Percentiles rank a stretch among this genome's conserved stretches.
Conservation (phyloP, 108 stramenopile species). For the Craspedostauros australis region DNA sequence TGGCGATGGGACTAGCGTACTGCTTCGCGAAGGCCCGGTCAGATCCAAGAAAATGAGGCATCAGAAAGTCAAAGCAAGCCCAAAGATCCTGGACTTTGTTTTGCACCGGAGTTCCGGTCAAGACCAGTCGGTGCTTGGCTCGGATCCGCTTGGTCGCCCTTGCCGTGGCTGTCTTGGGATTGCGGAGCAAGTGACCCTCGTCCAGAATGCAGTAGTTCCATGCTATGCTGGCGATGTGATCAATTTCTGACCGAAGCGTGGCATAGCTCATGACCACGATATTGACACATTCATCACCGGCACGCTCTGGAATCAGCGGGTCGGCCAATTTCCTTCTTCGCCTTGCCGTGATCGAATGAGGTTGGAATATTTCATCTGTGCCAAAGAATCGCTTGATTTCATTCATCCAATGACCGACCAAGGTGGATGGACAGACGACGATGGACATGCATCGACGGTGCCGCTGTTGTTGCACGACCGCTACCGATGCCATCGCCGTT, state of each 20-base stretch:
- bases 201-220: slow-evolving; percentile 89
- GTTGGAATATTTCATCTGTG: slow-evolving; percentile 29
- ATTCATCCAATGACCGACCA: slow-evolving; percentile 78
- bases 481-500: too few species aligned
- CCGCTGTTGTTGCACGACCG: neutral
- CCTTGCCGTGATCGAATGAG: slow-evolving; percentile 31
- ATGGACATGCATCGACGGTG: slow-evolving; percentile 26
- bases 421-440: slow-evolving; percentile 78
- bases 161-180: slow-evolving; percentile 86
- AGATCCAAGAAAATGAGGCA: slow-evolving; percentile 93
- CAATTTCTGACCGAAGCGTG: slow-evolving; percentile 58
- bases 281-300: slow-evolving; percentile 53
- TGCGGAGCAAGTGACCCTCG: slow-evolving; percentile 92
- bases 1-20: slow-evolving; percentile 77
- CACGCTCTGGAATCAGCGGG: too few species aligned
- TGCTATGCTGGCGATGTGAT: slow-evolving; percentile 29
- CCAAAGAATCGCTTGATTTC: slow-evolving; percentile 74
- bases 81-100: slow-evolving; percentile 97
- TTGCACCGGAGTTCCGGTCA: slow-evolving; percentile 94
- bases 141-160: slow-evolving; percentile 65
- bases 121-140: slow-evolving; percentile 69
- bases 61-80: slow-evolving; percentile 95
- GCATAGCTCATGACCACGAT: slow-evolving; percentile 86
- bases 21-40: slow-evolving; percentile 66
- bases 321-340: slow-evolving; percentile 19